Conservation (phyloP, 1,139 yeast genomes). For the Pichia sp. region DNA sequence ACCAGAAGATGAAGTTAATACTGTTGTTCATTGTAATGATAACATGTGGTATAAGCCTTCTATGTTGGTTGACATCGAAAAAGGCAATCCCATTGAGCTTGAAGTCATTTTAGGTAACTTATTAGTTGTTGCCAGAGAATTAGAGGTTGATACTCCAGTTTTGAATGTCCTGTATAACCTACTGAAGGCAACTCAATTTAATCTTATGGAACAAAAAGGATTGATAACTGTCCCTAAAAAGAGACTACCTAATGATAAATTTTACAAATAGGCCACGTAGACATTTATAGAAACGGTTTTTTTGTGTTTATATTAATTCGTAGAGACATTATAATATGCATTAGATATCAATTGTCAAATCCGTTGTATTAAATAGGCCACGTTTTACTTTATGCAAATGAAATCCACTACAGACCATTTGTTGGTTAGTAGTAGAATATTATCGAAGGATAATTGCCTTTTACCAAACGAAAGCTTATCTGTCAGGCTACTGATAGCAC, state of each 20-base stretch:
- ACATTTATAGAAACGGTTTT: too few species aligned
- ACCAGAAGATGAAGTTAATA: slow-evolving; percentile 29
- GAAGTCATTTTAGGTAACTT: slow-evolving; percentile 52
- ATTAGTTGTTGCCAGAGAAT: slow-evolving; percentile 35
- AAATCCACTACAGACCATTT: too few species aligned
- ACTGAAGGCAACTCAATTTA: slow-evolving; percentile 34
- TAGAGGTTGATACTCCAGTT: slow-evolving; percentile 39
- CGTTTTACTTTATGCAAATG: too few species aligned
- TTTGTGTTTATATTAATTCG: too few species aligned
- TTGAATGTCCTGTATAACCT: slow-evolving; percentile 32
- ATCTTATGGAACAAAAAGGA: slow-evolving; percentile 34
- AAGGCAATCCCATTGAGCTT: slow-evolving; percentile 45
- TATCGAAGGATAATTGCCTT: too few species aligned
- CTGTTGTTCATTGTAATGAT: slow-evolving; percentile 41
- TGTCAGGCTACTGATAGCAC: too few species aligned
- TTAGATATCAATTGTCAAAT: too few species aligned
- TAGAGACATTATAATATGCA: too few species aligned
- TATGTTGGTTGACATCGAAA: slow-evolving; percentile 46
- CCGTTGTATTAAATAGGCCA: too few species aligned
- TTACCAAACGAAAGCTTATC: too few species aligned
- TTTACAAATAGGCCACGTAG: too few species aligned
- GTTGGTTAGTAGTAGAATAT: too few species aligned
- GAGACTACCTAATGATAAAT: slow-evolving; percentile 15
- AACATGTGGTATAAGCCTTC: slow-evolving; percentile 49
- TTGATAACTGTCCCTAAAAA: slow-evolving; percentile 24